These are phyloP conservation scores for Phytomonas sp. DNA, from an alignment of 208 protist genomes.

Conservation along the genomic window DNA sequence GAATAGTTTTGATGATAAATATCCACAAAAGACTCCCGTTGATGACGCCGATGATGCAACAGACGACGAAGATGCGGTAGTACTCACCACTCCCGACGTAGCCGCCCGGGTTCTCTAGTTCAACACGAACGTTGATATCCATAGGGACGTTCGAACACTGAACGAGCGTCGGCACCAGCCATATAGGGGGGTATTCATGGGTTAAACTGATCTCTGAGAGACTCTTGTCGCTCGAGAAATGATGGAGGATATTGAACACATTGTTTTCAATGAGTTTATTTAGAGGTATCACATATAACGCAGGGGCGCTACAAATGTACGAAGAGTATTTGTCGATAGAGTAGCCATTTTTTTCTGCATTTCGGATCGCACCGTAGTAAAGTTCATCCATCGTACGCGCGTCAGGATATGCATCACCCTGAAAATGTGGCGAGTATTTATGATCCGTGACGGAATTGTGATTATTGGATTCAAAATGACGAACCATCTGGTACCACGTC, in stretches of 20 bases:
- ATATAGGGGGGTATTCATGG: background rate
- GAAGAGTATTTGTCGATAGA: background rate
- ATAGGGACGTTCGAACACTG: background rate
- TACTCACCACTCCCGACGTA: too few species aligned
- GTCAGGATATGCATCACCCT: too few species aligned
- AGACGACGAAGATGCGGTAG: too few species aligned
- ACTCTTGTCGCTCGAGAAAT: background rate
- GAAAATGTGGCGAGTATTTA: too few species aligned
- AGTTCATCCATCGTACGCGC: background rate
- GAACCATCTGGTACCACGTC: too few species aligned
- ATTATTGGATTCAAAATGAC: too few species aligned
- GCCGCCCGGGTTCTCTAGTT: background rate
- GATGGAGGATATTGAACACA: background rate
- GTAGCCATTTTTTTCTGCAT: background rate
- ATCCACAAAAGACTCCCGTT: too few species aligned
- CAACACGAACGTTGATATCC: background rate
- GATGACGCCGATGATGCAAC: too few species aligned
- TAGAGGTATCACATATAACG: background rate
- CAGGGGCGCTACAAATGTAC: background rate
- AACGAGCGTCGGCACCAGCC: background rate
- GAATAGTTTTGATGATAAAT: too few species aligned
- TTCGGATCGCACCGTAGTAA: background rate
- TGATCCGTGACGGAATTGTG: too few species aligned
- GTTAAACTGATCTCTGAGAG: background rate
- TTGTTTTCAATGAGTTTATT: background rate